phyloP scores from a whole-genome alignment of 2,329 filamentous ascomycete species.

The Pleomassaria siparia region DNA sequence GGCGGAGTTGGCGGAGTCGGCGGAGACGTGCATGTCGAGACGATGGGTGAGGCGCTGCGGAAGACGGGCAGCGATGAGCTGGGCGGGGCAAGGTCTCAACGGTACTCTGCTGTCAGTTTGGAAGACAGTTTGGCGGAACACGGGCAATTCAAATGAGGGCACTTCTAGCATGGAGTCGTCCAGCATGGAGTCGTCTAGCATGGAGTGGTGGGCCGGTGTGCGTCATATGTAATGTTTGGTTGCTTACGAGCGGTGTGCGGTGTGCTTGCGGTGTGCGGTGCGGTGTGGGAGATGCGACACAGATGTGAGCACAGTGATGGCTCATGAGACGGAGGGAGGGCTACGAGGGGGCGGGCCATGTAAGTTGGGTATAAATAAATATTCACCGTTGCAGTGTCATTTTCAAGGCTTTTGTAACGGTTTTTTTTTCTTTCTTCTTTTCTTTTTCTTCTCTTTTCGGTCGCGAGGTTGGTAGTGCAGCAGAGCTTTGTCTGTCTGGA shows the following conservation, averaged over 20 bases:
- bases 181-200: not conserved
- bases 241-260: not conserved
- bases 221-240: not conserved
- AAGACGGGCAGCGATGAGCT: conserved; percentile 85
- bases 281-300: not conserved
- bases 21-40: conserved; percentile 83
- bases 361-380: too few species aligned
- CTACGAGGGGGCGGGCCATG: too few species aligned
- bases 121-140: conserved; percentile 40
- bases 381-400: conserved; percentile 6
- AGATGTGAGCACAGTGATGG: not conserved
- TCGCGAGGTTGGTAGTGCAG: conserved; percentile 1
- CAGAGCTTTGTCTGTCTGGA: not conserved
- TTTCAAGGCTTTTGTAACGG: not conserved
- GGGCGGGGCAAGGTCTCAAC: conserved; percentile 44
- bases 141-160: conserved; percentile 29
- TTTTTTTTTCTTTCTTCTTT: too few species aligned
- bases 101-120: conserved; percentile 42
- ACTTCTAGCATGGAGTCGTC: not conserved
- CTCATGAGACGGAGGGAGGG: too few species aligned
- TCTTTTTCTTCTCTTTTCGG: conserved; percentile 2
- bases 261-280: not conserved
- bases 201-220: not conserved
- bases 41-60: conserved; percentile 85
- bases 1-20: conserved; percentile 26